Evolutionary conservation across 768 basidiomycete genomes (phyloP).

Genomic region (Boletus barrowsii): DNA sequence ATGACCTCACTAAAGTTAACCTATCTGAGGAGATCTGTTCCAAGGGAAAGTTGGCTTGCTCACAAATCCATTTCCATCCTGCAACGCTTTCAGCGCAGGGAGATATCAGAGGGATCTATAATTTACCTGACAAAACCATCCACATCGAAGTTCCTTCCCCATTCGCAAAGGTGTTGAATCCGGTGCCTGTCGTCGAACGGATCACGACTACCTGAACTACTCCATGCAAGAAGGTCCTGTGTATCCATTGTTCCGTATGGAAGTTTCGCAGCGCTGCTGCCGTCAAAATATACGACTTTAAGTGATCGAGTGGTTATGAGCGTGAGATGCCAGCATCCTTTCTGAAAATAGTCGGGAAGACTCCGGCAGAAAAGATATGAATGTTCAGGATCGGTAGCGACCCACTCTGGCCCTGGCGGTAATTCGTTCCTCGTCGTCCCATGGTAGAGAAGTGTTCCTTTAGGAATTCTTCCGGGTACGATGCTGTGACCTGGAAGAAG

Average conservation of each 20-base stretch:
- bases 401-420: conserved; percentile 33
- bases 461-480: conserved; percentile 33
- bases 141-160: conserved; percentile 39
- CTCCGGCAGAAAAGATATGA: conserved; percentile 37
- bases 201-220: conserved; percentile 19
- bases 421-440: conserved; percentile 17
- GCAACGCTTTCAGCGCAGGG: not conserved
- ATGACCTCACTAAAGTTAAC: conserved; percentile 32
- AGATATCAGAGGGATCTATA: not conserved
- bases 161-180: conserved; percentile 39
- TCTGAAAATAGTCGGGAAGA: not conserved
- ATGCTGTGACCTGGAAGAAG: conserved; percentile 19
- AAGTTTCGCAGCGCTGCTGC: conserved; percentile 46
- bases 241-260: conserved; percentile 40
- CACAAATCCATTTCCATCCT: conserved; percentile 35
- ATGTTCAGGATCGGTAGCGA: conserved; percentile 35
- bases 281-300: conserved; percentile 52
- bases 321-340: conserved; percentile 19
- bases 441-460: conserved; percentile 38
- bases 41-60: not conserved
- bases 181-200: conserved; percentile 33
- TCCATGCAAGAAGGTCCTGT: conserved; percentile 49
- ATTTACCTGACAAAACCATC: conserved; percentile 47
- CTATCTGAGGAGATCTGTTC: not conserved
- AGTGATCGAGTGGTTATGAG: conserved; percentile 30